Conservation (phyloP, 306 rosid species). For the Heteromeles arbutifolia region DNA sequence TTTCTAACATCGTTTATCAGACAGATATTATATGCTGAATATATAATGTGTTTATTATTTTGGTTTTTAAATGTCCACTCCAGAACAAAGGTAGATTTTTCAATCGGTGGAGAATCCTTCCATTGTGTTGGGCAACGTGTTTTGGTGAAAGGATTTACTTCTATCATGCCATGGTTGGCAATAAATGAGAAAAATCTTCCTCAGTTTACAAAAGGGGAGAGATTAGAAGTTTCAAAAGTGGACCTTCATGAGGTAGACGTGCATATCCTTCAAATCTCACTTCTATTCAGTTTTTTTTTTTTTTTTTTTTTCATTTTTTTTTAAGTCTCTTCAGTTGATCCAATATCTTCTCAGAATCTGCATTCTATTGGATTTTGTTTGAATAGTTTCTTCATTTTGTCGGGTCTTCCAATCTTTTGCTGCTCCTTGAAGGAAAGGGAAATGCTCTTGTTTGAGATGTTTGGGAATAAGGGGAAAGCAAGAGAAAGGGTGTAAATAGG, state of each 20-base stretch:
- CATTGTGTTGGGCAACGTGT: constrained; percentile 76
- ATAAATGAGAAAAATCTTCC: constrained; percentile 81
- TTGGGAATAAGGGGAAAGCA: not conserved
- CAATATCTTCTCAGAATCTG: not conserved
- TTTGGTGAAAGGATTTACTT: constrained; percentile 61
- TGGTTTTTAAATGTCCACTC: not conserved
- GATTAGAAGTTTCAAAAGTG: constrained; percentile 56
- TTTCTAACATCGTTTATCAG: not conserved
- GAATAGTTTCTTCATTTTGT: not conserved
- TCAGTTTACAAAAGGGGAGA: constrained; percentile 70
- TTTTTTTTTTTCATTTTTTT: not conserved
- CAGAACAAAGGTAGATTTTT: constrained; percentile 79
- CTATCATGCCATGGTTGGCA: constrained; percentile 94
- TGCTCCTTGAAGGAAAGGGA: not conserved
- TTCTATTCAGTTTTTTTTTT: not conserved
- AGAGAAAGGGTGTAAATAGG: not conserved
- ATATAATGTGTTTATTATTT: not conserved
- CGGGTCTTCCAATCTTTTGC: not conserved
- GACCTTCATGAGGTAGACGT: constrained; percentile 85
- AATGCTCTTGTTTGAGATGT: not conserved
- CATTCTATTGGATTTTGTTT: not conserved
- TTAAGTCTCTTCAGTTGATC: not conserved
- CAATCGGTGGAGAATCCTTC: constrained; percentile 76
- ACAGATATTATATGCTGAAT: not conserved
- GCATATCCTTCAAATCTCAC: constrained; percentile 14